Percentiles rank a stretch among this genome's conserved stretches.
phyloP scores from a whole-genome alignment of 345 rosid genomes.

The Gossypioides kirkii region DNA sequence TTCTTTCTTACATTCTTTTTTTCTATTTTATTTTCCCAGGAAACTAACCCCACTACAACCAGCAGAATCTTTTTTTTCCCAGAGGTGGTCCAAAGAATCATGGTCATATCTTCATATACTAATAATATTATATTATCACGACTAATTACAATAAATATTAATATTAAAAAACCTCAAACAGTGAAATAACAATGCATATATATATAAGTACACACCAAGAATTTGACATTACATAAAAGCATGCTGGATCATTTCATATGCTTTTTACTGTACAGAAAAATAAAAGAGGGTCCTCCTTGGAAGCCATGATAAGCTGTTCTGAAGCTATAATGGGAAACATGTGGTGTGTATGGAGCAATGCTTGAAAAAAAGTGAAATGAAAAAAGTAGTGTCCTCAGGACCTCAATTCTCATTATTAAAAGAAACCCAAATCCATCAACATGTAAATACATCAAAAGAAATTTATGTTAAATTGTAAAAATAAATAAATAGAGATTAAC shows the following conservation, averaged over 20 bases:
- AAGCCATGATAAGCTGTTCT: constrained; percentile 15
- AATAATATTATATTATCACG: neutral
- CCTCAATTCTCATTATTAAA: neutral
- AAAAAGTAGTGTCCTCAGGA: neutral
- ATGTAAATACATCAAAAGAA: neutral
- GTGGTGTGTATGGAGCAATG: constrained; percentile 9
- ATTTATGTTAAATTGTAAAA: neutral
- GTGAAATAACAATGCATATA: neutral
- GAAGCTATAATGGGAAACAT: constrained; percentile 19
- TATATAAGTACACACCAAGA: neutral
- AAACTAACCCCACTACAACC: constrained; percentile 2
- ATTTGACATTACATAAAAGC: neutral
- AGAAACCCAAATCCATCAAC: neutral
- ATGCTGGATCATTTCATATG: neutral
- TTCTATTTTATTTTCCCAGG: neutral
- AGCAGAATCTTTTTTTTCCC: no score
- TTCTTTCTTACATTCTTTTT: neutral
- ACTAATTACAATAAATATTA: neutral
- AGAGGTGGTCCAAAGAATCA: constrained; percentile 8
- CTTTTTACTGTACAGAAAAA: neutral
- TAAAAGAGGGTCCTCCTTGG: neutral
- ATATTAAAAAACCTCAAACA: neutral
- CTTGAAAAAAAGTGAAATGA: neutral
- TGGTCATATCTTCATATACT: neutral
- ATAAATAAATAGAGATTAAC: neutral